A percentile compares a stretch with the other conserved stretches of the same genome.
Evolutionary conservation across 2,329 filamentous ascomycete species (phyloP).

Genomic region (Fusarium sp.): DNA sequence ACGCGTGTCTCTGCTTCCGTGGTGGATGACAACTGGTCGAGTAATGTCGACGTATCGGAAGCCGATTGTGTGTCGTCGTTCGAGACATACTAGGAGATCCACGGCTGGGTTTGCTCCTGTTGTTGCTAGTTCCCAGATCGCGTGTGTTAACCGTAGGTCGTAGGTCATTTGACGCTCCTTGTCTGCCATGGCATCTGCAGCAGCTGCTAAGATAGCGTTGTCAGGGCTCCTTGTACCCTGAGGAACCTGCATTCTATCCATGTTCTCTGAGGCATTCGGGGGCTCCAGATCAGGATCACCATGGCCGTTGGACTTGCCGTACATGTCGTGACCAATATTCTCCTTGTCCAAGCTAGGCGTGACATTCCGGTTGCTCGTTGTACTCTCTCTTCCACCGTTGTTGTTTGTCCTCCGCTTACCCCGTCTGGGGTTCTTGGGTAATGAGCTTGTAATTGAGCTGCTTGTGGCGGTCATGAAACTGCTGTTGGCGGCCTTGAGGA

Average conservation of each 20-base stretch:
- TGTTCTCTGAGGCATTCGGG: constrained; percentile 57
- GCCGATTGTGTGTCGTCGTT: constrained; percentile 89
- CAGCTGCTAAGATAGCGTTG: constrained; percentile 58
- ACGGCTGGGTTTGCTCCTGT: constrained; percentile 93
- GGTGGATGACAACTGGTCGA: constrained; percentile 90
- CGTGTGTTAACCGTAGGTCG: constrained; percentile 87
- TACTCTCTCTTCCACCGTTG: constrained; percentile 53
- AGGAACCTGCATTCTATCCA: constrained; percentile 59
- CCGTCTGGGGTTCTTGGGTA: constrained; percentile 74
- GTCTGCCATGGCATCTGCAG: constrained; percentile 72
- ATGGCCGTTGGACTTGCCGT: constrained; percentile 43
- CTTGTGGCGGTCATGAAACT: constrained; percentile 95
- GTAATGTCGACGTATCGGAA: constrained; percentile 98
- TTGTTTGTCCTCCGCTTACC: constrained; percentile 68
- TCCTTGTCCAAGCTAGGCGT: constrained; percentile 62
- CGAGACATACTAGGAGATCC: constrained; percentile 91
- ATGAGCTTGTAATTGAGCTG: constrained; percentile 82
- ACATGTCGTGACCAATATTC: constrained; percentile 51
- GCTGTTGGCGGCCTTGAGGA: constrained; percentile 94
- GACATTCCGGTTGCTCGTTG: constrained; percentile 50
- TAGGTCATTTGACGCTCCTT: constrained; percentile 81
- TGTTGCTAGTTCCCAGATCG: constrained; percentile 94
- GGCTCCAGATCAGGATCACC: constrained; percentile 36
- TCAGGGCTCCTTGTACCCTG: constrained; percentile 40
- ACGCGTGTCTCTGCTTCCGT: constrained; percentile 88